These are phyloP conservation scores for Medicago lupulina DNA, from an alignment of 306 rosid genomes.

Conservation along the genomic window DNA sequence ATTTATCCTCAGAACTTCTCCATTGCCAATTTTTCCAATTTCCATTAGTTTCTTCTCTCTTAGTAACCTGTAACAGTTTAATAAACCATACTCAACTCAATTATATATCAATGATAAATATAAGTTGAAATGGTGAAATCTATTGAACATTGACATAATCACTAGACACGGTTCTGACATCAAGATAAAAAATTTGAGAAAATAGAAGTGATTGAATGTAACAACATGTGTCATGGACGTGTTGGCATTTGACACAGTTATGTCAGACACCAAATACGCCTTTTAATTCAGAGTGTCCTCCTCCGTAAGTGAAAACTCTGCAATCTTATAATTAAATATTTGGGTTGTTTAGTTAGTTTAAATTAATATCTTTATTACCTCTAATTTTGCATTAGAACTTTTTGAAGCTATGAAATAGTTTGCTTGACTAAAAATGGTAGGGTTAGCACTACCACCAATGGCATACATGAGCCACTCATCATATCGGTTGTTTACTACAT, in stretches of 20 bases:
- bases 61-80: constrained; percentile 62
- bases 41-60: constrained; percentile 63
- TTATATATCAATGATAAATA: not conserved
- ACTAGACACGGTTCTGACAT: too few species aligned
- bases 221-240: too few species aligned
- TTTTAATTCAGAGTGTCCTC: too few species aligned
- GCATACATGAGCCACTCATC: constrained; percentile 88
- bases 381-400: constrained; percentile 53
- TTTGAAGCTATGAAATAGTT: constrained; percentile 72
- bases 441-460: constrained; percentile 86
- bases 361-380: constrained; percentile 47
- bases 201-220: too few species aligned
- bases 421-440: constrained; percentile 83
- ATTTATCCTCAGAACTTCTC: constrained; percentile 67
- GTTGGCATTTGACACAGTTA: too few species aligned
- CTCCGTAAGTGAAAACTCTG: too few species aligned
- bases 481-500: constrained; percentile 80
- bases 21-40: constrained; percentile 84
- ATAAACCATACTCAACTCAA: not conserved
- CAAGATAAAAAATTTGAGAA: too few species aligned
- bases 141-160: not conserved
- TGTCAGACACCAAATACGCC: too few species aligned
- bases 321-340: not conserved
- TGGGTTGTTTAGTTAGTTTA: not conserved
- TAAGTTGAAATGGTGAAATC: not conserved